A percentile compares a stretch with the other conserved stretches of the same genome.
Evolutionary conservation across 2,329 filamentous ascomycete species (phyloP).

Genomic region (Torrubiella hemipterigena): DNA sequence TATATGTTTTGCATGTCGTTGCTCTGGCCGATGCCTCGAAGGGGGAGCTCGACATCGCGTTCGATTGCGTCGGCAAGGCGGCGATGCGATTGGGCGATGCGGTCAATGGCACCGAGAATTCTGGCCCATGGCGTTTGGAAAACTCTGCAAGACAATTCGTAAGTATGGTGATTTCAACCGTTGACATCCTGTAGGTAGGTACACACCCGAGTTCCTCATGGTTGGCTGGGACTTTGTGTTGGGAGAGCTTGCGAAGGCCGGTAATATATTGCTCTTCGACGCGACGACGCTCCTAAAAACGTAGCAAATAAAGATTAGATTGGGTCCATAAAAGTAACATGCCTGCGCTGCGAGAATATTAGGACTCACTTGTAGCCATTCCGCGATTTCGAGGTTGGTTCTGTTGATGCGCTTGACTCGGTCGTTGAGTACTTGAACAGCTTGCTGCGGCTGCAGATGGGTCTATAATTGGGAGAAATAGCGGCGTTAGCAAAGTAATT

Average conservation of each 20-base stretch:
- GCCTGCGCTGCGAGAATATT: neutral
- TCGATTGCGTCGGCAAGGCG: slow-evolving; percentile 72
- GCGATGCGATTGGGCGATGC: slow-evolving; percentile 74
- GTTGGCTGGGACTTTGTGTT: slow-evolving; percentile 61
- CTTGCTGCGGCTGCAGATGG: slow-evolving; percentile 61
- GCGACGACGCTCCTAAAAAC: slow-evolving; percentile 75
- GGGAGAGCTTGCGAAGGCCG: slow-evolving; percentile 68
- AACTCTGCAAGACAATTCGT: slow-evolving; percentile 42
- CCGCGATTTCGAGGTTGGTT: slow-evolving; percentile 82
- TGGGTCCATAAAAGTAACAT: too few species aligned
- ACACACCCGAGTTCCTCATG: slow-evolving; percentile 77
- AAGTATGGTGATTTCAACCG: neutral
- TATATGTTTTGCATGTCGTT: slow-evolving; percentile 74
- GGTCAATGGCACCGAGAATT: slow-evolving; percentile 67
- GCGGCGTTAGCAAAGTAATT: neutral
- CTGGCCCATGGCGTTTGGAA: slow-evolving; percentile 87
- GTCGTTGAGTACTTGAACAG: slow-evolving; percentile 71
- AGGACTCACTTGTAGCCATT: slow-evolving; percentile 78
- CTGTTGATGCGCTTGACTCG: slow-evolving; percentile 78
- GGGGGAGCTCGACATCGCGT: slow-evolving; percentile 71
- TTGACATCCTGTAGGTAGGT: neutral
- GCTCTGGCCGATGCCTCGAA: slow-evolving; percentile 61
- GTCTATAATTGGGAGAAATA: slow-evolving; percentile 6
- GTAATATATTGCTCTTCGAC: slow-evolving; percentile 84
- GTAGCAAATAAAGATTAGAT: too few species aligned